phyloP scores from a whole-genome alignment of 2,329 filamentous ascomycete genomes.

The Monilinia vaccinii-corymbosi region DNA sequence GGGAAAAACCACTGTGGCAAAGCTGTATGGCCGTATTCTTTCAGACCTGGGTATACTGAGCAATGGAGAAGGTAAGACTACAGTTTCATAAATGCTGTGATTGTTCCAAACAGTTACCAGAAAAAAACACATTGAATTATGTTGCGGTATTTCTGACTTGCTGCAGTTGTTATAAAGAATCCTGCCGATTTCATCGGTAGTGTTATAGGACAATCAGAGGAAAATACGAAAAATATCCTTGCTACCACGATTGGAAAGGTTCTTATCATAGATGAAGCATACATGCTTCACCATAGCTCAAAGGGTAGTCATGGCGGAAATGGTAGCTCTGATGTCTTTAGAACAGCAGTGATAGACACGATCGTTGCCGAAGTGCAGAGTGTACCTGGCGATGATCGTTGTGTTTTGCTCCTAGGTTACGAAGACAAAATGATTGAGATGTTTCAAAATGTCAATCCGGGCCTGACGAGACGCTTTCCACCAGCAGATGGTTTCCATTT shows the following conservation, averaged over 20 bases:
- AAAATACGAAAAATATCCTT: constrained; percentile 63
- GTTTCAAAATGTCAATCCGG: constrained; percentile 67
- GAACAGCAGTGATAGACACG: constrained; percentile 60
- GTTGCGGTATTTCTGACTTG: not conserved
- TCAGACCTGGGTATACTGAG: constrained; percentile 58
- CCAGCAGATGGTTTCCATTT: constrained; percentile 56
- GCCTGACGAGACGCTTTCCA: constrained; percentile 56
- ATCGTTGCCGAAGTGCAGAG: constrained; percentile 64
- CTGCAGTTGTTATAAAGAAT: constrained; percentile 58
- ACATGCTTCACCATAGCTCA: constrained; percentile 45
- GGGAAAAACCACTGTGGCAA: constrained; percentile 68
- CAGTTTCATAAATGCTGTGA: not conserved
- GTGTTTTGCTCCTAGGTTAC: constrained; percentile 64
- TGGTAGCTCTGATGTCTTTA: constrained; percentile 40
- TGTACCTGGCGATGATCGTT: constrained; percentile 60
- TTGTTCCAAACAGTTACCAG: not conserved
- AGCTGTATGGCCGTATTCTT: constrained; percentile 61
- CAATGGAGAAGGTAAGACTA: constrained; percentile 51
- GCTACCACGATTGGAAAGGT: constrained; percentile 61
- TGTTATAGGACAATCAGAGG: constrained; percentile 56
- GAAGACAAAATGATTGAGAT: constrained; percentile 60
- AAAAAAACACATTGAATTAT: not conserved
- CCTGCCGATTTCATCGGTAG: constrained; percentile 64
- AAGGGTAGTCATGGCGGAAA: constrained; percentile 11
- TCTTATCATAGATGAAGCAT: constrained; percentile 73